A percentile compares a stretch with the other conserved stretches of the same genome.
phyloP scores from a whole-genome alignment of 106 monocot genomes.

The Allium sativum region DNA sequence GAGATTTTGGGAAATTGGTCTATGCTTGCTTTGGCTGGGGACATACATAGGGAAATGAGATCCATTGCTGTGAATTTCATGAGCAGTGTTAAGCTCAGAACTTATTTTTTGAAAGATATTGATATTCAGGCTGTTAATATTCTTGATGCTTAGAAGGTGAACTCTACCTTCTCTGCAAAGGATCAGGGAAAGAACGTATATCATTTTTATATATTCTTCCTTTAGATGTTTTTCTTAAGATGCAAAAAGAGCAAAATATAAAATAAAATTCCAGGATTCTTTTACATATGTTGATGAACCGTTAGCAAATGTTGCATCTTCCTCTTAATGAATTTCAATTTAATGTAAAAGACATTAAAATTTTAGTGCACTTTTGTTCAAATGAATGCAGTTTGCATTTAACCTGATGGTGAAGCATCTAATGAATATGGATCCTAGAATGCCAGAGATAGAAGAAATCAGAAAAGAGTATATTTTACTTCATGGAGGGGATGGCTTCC shows the following conservation, averaged over 20 bases:
- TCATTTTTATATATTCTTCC: neutral
- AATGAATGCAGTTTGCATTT: conserved; percentile 46
- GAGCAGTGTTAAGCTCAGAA: too few species aligned
- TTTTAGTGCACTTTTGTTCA: too few species aligned
- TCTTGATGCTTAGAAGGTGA: too few species aligned
- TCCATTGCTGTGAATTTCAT: too few species aligned
- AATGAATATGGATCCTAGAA: conserved; percentile 25
- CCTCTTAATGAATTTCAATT: neutral
- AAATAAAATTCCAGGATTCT: too few species aligned
- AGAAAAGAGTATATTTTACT: conserved; percentile 25
- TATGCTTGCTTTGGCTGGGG: too few species aligned
- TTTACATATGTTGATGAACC: too few species aligned
- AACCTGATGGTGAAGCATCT: conserved; percentile 46
- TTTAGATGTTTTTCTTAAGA: neutral
- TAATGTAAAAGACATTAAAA: neutral
- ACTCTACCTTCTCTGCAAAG: conserved; percentile 7
- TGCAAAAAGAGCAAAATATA: too few species aligned
- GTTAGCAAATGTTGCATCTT: neutral
- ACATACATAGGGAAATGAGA: too few species aligned
- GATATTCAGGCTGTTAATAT: too few species aligned
- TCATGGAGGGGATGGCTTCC: conserved; percentile 50
- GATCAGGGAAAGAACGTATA: conserved; percentile 25
- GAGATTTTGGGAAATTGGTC: too few species aligned
- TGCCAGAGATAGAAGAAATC: conserved; percentile 20
- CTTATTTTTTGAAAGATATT: too few species aligned